Percentiles rank a stretch among this genome's conserved stretches.
phyloP scores from a whole-genome alignment of 306 rosid genomes.

The Malus fusca region DNA sequence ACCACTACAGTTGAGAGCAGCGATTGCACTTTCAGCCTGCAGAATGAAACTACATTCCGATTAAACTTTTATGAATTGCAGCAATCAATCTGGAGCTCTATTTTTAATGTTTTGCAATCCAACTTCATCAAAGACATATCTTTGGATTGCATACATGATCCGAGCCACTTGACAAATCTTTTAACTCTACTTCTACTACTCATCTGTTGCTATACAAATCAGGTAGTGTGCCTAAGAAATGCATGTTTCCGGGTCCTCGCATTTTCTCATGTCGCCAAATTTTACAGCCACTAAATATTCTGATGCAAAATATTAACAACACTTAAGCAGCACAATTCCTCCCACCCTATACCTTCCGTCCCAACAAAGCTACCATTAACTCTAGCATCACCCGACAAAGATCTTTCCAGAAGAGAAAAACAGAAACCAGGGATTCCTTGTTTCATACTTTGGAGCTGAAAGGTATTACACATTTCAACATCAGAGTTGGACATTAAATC shows the following conservation, averaged over 20 bases:
- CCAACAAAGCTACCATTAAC: not conserved
- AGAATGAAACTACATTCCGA: slow-evolving; percentile 7
- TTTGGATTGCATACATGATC: not conserved
- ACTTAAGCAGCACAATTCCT: not conserved
- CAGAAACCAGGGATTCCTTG: not conserved
- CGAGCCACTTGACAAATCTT: not conserved
- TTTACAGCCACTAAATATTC: not conserved
- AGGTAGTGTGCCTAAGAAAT: not conserved
- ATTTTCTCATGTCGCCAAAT: not conserved
- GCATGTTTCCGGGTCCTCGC: not conserved
- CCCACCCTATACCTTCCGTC: not conserved
- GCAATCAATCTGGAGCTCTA: not conserved
- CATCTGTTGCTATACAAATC: not conserved
- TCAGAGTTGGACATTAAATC: not conserved
- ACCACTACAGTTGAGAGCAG: slow-evolving; percentile 44
- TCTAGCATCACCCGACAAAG: not conserved
- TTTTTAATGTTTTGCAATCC: not conserved
- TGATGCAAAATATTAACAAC: not conserved
- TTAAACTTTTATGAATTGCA: not conserved
- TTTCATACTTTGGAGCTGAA: not conserved
- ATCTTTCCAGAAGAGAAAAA: not conserved
- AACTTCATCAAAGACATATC: not conserved
- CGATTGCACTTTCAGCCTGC: slow-evolving; percentile 74
- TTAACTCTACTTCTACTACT: not conserved
- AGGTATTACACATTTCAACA: not conserved